Conservation (phyloP, 1,284 basidiomycete species). For the Ganoderma leucocontextum region DNA sequence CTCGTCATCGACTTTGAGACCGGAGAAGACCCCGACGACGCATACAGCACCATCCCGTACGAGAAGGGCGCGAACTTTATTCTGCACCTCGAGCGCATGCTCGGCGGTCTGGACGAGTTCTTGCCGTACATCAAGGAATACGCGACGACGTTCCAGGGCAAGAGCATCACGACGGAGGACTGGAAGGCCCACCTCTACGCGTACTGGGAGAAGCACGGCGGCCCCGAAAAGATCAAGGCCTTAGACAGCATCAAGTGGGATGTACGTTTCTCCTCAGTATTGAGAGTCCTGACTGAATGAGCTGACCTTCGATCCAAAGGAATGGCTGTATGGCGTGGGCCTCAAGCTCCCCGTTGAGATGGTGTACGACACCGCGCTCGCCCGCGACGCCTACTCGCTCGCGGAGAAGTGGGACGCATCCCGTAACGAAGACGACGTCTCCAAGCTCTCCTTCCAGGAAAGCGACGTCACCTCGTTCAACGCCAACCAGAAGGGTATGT, state of each 20-base stretch:
- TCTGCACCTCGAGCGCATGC: constrained; percentile 73
- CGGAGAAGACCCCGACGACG: constrained; percentile 90
- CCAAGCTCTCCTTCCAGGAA: constrained; percentile 57
- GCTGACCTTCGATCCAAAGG: constrained; percentile 50
- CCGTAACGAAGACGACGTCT: constrained; percentile 55
- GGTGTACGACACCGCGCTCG: constrained; percentile 86
- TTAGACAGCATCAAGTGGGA: constrained; percentile 85
- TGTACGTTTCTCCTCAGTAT: constrained; percentile 50
- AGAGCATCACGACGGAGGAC: constrained; percentile 87
- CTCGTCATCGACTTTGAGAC: constrained; percentile 86
- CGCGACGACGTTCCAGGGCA: constrained; percentile 80
- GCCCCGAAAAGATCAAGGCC: constrained; percentile 69
- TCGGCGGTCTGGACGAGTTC: constrained; percentile 91
- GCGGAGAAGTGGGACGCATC: constrained; percentile 83
- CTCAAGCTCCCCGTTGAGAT: constrained; percentile 80
- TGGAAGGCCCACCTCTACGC: constrained; percentile 89
- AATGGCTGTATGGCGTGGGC: constrained; percentile 90
- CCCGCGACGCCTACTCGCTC: constrained; percentile 73
- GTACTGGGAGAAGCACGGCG: constrained; percentile 76
- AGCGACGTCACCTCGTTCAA: constrained; percentile 67
- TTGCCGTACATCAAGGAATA: constrained; percentile 86
- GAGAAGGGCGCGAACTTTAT: constrained; percentile 83
- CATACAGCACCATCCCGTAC: constrained; percentile 76
- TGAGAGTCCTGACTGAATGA: neutral
- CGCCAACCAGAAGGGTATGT: constrained; percentile 72